Conservation (phyloP, 495 filamentous ascomycete genomes). For the Penicillium pulvis region DNA sequence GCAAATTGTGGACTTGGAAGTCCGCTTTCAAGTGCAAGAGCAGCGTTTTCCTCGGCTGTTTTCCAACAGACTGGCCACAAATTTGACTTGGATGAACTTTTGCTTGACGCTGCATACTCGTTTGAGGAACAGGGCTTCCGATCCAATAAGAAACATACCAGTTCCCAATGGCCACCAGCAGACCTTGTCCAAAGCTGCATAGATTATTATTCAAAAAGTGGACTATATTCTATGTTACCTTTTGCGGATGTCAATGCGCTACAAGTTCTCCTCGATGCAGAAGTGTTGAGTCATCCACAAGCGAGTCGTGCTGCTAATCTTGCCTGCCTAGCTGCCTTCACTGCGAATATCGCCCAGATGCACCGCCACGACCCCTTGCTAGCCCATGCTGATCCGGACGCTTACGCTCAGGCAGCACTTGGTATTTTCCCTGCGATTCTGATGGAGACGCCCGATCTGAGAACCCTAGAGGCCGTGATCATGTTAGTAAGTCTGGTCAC, state of each 20-base stretch:
- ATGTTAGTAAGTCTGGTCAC: constrained; percentile 24
- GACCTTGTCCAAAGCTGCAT: constrained; percentile 24
- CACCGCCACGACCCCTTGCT: constrained; percentile 30
- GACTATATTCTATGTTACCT: constrained; percentile 32
- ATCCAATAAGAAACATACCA: constrained; percentile 4
- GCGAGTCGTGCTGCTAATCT: constrained; percentile 17
- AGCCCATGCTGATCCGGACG: constrained; percentile 22
- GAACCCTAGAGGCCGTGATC: constrained; percentile 28
- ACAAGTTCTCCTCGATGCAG: constrained; percentile 19
- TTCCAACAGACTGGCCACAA: constrained; percentile 18
- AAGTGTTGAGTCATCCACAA: constrained; percentile 17
- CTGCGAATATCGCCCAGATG: constrained; percentile 28
- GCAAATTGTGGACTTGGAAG: constrained; percentile 27
- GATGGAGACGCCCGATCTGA: constrained; percentile 23
- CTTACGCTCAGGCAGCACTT: constrained; percentile 27
- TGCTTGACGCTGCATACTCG: constrained; percentile 14
- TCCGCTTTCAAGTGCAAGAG: constrained; percentile 19
- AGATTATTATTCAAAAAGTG: constrained; percentile 22
- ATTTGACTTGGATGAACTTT: constrained; percentile 29
- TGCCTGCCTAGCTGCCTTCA: constrained; percentile 30
- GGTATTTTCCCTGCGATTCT: constrained; percentile 23
- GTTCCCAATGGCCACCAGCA: constrained; percentile 21
- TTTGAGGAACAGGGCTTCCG: constrained; percentile 11
- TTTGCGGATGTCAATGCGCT: constrained; percentile 23
- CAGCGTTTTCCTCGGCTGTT: constrained; percentile 23